phyloP scores from a whole-genome alignment of 1,139 yeast species.

The Schizosaccharomyces versatilis region DNA sequence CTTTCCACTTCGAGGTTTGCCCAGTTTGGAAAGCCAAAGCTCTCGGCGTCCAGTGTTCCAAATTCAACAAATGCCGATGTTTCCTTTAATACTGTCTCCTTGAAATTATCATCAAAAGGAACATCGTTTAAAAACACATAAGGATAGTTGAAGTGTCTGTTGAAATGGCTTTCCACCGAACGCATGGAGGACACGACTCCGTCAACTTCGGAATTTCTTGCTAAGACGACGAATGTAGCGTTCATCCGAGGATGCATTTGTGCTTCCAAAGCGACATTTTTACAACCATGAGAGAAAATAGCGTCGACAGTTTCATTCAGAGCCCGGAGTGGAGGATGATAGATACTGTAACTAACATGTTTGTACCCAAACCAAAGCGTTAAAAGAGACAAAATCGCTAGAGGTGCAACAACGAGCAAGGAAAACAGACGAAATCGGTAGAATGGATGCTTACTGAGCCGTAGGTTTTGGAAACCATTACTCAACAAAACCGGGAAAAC shows the following conservation, averaged over 20 bases:
- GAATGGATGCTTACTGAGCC: too few species aligned
- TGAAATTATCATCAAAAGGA: conserved; percentile 44
- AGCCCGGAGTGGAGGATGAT: neutral
- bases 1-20: conserved; percentile 22
- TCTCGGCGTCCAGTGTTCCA: conserved; percentile 30
- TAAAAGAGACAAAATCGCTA: neutral
- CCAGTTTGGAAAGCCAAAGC: conserved; percentile 36
- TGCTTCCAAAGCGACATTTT: conserved; percentile 7
- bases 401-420: neutral
- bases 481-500: too few species aligned
- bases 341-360: neutral
- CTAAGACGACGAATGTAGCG: conserved; percentile 67
- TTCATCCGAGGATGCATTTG: conserved; percentile 27
- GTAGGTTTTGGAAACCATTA: too few species aligned
- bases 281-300: conserved; percentile 7
- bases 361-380: neutral
- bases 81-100: conserved; percentile 25
- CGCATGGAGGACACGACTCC: conserved; percentile 49
- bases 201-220: conserved; percentile 49
- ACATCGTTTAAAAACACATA: conserved; percentile 72
- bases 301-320: neutral
- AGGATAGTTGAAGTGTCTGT: conserved; percentile 77
- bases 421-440: neutral
- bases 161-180: conserved; percentile 63
- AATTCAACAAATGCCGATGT: conserved; percentile 43